These are phyloP conservation scores for Amaranthus palmeri DNA, from an alignment of 148 eudicot genomes.

Conservation along the genomic window DNA sequence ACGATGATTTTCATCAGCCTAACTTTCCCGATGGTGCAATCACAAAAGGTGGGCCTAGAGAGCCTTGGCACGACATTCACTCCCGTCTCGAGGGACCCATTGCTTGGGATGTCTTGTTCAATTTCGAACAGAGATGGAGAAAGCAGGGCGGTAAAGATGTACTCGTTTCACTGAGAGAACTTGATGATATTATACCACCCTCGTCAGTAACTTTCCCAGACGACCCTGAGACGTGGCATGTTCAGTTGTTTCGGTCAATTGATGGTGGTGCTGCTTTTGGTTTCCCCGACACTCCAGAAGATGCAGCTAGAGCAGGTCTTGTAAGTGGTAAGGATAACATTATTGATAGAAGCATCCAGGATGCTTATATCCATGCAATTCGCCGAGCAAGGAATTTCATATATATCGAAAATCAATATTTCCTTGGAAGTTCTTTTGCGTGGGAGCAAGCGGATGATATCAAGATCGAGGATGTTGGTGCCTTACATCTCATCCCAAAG, in stretches of 20 bases:
- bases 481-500: constrained; percentile 68
- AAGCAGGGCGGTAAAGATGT: constrained; percentile 81
- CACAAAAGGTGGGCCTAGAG: constrained; percentile 76
- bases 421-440: constrained; percentile 61
- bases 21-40: constrained; percentile 55
- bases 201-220: constrained; percentile 62
- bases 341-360: constrained; percentile 76
- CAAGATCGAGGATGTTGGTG: constrained; percentile 50
- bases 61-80: constrained; percentile 90
- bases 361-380: constrained; percentile 76
- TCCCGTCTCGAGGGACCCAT: constrained; percentile 74
- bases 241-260: constrained; percentile 71
- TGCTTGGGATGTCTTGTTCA: constrained; percentile 83
- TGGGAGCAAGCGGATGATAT: constrained; percentile 45
- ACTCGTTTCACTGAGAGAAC: constrained; percentile 48
- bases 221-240: constrained; percentile 77
- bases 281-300: constrained; percentile 76
- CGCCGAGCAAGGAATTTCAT: constrained; percentile 66
- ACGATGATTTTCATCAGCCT: constrained; percentile 78
- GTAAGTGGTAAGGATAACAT: constrained; percentile 75
- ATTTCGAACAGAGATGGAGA: constrained; percentile 85
- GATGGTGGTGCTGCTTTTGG: constrained; percentile 89
- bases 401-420: constrained; percentile 74
- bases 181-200: constrained; percentile 59
- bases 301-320: constrained; percentile 70